phyloP scores from a whole-genome alignment of 179 eudicot genomes.

The Drosera spatulata region DNA sequence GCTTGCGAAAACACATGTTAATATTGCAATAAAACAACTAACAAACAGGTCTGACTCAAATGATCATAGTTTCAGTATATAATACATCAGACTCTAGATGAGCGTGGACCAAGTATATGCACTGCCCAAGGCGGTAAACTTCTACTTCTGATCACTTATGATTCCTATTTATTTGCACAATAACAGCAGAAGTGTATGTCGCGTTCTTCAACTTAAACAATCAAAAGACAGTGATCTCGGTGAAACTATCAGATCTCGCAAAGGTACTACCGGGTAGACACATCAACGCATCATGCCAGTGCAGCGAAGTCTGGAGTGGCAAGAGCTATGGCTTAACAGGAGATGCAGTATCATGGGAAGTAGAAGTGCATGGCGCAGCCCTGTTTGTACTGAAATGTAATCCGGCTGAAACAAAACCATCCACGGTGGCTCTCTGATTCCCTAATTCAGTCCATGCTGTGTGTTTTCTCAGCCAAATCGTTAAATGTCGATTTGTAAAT shows the following conservation, averaged over 20 bases:
- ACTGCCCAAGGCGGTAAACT: too few species aligned
- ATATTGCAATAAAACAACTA: too few species aligned
- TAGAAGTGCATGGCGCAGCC: slow-evolving; percentile 62
- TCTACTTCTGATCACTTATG: too few species aligned
- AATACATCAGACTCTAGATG: too few species aligned
- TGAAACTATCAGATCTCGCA: slow-evolving; percentile 31
- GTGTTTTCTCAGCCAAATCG: too few species aligned
- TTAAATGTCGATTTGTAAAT: too few species aligned
- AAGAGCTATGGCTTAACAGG: slow-evolving; percentile 21
- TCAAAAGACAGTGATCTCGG: slow-evolving; percentile 33
- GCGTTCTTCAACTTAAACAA: slow-evolving; percentile 69
- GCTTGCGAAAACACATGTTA: too few species aligned
- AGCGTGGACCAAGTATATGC: too few species aligned
- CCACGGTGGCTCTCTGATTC: too few species aligned
- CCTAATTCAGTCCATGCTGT: neutral
- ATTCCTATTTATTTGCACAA: too few species aligned
- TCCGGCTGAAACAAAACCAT: neutral
- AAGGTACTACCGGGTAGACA: slow-evolving; percentile 32
- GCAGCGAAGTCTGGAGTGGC: slow-evolving; percentile 69
- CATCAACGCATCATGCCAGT: slow-evolving; percentile 20
- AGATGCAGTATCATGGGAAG: slow-evolving; percentile 29
- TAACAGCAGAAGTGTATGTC: slow-evolving; percentile 62
- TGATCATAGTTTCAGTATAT: too few species aligned
- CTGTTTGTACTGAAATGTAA: slow-evolving; percentile 38
- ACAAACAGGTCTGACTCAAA: too few species aligned